Evolutionary conservation across 1,139 yeast species (phyloP), one percentile per base, ranked within the genome.

Genomic region (Candida neerlandica): DNA sequence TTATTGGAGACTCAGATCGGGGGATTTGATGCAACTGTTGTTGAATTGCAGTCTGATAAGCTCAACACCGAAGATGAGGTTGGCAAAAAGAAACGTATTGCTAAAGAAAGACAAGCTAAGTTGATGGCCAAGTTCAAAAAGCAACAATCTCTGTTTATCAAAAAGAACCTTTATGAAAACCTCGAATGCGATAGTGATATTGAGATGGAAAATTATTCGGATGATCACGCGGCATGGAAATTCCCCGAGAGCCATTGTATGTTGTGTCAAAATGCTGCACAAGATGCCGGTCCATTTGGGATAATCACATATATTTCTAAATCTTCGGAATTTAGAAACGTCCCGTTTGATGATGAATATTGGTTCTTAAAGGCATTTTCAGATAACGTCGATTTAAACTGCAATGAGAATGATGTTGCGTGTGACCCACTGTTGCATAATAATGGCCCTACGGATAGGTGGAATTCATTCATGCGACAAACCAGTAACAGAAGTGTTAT

Each of bases 201-300:
- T 7, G 80, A 74, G 40, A 73, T 73, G 69, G 76, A 70, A 47
- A 65, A 68, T 21, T 46, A 54, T 23, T 67, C 60, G 1, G 59
- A 55, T 4, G 67, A 60, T 2, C 64, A 61, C 10, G 66, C 62
- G 1, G 78, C 75, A 6, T 89, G 96, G 96, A 71, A 71, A 37
- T 90, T 81, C 59, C 96, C 96, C 0, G 87, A 84, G 39, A 85
- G 86, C 37, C 87, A 84, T 53, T 94, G 99, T 63, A 86, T 92
- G 38, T 75, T 94, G 29, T 94, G 99, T 64, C 96, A 92, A 58
- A 90, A 89, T 82, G 86, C 91, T 0, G 78, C 85, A 2, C 82
- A 79, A 21, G 79, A 80, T 44, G 81, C 82, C 21, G 91, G 89
- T 10, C 81, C 89, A 0, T 90, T 87, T 69, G 97, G 96, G 0